Conservation (phyloP, 1,284 basidiomycete species). For the Rhodotorula sp. region DNA sequence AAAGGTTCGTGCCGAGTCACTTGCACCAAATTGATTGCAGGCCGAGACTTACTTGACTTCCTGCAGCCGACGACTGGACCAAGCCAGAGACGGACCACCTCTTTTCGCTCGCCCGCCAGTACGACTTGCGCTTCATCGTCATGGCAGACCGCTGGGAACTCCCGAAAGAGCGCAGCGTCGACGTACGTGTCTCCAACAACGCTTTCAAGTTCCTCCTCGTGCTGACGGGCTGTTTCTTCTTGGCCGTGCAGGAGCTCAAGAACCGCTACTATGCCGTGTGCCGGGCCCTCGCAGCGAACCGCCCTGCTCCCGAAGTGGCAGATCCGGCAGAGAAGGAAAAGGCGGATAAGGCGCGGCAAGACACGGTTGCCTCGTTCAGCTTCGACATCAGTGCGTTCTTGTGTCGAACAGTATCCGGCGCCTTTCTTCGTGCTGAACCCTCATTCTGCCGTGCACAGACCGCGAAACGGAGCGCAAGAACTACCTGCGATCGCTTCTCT, state of each 20-base stretch:
- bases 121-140: slow-evolving; percentile 87
- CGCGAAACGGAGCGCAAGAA: slow-evolving; percentile 86
- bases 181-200: slow-evolving; percentile 14
- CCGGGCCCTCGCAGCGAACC: slow-evolving; percentile 77
- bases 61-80: slow-evolving; percentile 65
- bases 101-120: slow-evolving; percentile 75
- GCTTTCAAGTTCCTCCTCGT: no score
- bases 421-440: background rate
- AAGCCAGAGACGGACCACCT: slow-evolving; percentile 94
- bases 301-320: slow-evolving; percentile 74
- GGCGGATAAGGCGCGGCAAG: slow-evolving; percentile 66
- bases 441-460: slow-evolving; percentile 55
- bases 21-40: background rate
- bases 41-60: slow-evolving; percentile 58
- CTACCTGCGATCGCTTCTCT: slow-evolving; percentile 81
- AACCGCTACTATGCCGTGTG: slow-evolving; percentile 92
- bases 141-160: slow-evolving; percentile 87
- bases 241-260: slow-evolving; percentile 75
- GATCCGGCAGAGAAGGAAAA: slow-evolving; percentile 67
- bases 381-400: slow-evolving; percentile 47
- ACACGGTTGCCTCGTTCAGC: slow-evolving; percentile 47
- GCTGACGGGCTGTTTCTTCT: background rate
- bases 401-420: background rate
- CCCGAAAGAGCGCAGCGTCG: slow-evolving; percentile 27
- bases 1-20: slow-evolving; percentile 58